Conservation (phyloP, 139 green algal genomes). For the Picochlorum sp. region DNA sequence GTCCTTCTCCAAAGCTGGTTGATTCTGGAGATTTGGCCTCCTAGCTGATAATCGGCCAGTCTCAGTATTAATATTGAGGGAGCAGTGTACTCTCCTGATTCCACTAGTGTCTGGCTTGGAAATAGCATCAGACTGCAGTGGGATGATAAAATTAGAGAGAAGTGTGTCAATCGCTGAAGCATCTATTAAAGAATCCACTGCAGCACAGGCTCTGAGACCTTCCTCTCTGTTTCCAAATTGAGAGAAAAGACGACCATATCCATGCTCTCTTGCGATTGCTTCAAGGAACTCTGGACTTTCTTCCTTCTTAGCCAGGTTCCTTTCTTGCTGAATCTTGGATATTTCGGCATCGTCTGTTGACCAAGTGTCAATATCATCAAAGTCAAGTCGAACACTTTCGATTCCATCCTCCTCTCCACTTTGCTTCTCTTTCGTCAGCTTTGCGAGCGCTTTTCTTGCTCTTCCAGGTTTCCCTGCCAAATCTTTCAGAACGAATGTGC, state of each 20-base stretch:
- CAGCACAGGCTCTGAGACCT: constrained; percentile 71
- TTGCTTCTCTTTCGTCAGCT: constrained; percentile 12
- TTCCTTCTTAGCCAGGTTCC: background rate
- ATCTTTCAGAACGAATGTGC: constrained; percentile 40
- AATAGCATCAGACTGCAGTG: constrained; percentile 74
- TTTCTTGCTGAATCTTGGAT: background rate
- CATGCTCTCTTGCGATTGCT: constrained; percentile 30
- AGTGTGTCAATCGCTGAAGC: constrained; percentile 87
- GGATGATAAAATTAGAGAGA: constrained; percentile 87
- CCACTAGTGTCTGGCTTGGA: constrained; percentile 25
- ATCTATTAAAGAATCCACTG: constrained; percentile 70
- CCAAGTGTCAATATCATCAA: constrained; percentile 10
- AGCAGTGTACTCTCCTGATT: constrained; percentile 77
- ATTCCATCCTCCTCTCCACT: constrained; percentile 2
- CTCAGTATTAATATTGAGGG: constrained; percentile 99
- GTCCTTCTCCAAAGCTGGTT: constrained; percentile 97
- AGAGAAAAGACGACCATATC: constrained; percentile 65
- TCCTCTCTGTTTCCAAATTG: constrained; percentile 50
- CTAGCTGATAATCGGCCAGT: constrained; percentile 84
- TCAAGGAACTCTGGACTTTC: constrained; percentile 16
- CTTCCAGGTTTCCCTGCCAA: constrained; percentile 72
- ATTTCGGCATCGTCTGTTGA: constrained; percentile 13
- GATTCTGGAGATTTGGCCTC: constrained; percentile 95
- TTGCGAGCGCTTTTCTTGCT: constrained; percentile 50
- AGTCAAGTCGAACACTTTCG: background rate